Evolutionary conservation across 2,329 filamentous ascomycete genomes (phyloP), one percentile per base, ranked within the genome.

Genomic region (Juglanconis oblonga): DNA sequence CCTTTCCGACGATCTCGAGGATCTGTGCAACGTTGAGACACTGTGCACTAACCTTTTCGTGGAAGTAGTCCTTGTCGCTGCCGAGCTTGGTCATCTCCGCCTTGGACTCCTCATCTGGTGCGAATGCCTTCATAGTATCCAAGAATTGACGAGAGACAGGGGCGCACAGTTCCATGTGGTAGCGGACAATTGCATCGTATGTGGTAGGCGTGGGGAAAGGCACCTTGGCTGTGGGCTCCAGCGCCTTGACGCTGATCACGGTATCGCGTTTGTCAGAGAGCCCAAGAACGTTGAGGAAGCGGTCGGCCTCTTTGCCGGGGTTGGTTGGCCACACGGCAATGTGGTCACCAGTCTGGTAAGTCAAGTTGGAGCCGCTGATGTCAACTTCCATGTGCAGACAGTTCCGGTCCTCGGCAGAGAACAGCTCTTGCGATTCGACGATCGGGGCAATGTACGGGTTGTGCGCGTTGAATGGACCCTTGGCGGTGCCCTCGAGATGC

Each of bases 251-350:
- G 64, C 85, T 87, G 74, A 99, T 87, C 59, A 98, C 94, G 1
- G 82, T 82, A 75, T 97, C 79, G 62, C 89, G 87, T 80, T 97
- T 96, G 32, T 87, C 81, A 53, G 80, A 77, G 45, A 97, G 84
- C 64, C 86, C 92, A 65, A 96, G 83, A 57, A 95, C 83, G 67
- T 87, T 82, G 65, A 99, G 79, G 77, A 99, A 92, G 57, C 92
- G 87, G 70, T 98, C 92, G 50, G 97, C 94, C 75, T 98, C 94
- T 65, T 86, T 87, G 60, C 95, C 95, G 61, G 95, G 82, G 74
- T 99, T 99, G 54, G 92, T 97, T 42, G 96, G 95, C 96, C 96
- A 99, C 69, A 99, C 79, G 47, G 95, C 95, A 71, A 99, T 90
- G 75, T 99, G 96, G 72, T 99, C 96, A 73, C 95, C 95, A 55